Evolutionary conservation across 1,284 basidiomycete species (phyloP).

Genomic region (Irpex lacteus): DNA sequence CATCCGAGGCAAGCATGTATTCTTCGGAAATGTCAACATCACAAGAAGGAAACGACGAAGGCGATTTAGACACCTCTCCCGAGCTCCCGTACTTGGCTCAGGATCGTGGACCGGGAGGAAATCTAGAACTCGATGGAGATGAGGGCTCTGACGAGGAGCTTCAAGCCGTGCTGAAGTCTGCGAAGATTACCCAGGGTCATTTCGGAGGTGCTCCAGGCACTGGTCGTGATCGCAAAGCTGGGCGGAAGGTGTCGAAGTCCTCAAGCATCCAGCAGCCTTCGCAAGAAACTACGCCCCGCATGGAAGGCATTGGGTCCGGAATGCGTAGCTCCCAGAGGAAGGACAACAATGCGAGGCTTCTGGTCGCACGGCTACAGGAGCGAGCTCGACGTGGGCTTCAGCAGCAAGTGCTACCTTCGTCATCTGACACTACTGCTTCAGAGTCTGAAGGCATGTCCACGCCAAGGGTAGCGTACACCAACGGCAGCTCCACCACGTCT

Average conservation of each 20-base stretch:
- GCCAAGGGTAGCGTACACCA: not conserved
- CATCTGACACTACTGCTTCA: not conserved
- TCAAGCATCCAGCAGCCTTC: not conserved
- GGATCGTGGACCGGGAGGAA: constrained; percentile 14
- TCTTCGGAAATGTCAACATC: constrained; percentile 30
- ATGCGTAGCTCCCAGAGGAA: constrained; percentile 6
- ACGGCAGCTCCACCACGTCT: not conserved
- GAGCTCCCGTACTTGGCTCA: not conserved
- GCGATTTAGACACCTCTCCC: constrained; percentile 31
- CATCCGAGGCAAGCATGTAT: constrained; percentile 24
- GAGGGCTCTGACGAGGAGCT: constrained; percentile 27
- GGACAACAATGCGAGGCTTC: not conserved
- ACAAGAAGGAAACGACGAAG: constrained; percentile 31
- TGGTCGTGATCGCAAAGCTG: not conserved
- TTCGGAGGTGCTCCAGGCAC: not conserved
- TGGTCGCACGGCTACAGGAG: constrained; percentile 3
- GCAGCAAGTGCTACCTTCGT: not conserved
- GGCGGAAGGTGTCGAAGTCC: not conserved
- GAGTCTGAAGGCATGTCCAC: not conserved
- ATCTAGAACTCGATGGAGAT: constrained; percentile 21
- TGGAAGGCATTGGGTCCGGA: constrained; percentile 27
- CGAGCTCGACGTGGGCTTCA: not conserved
- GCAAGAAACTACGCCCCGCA: constrained; percentile 4
- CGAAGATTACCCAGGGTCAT: constrained; percentile 13
- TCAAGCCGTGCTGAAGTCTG: constrained; percentile 22